These are phyloP conservation scores for Pyrenophora teres DNA, from an alignment of 2,329 filamentous ascomycete species.

Conservation along the genomic window DNA sequence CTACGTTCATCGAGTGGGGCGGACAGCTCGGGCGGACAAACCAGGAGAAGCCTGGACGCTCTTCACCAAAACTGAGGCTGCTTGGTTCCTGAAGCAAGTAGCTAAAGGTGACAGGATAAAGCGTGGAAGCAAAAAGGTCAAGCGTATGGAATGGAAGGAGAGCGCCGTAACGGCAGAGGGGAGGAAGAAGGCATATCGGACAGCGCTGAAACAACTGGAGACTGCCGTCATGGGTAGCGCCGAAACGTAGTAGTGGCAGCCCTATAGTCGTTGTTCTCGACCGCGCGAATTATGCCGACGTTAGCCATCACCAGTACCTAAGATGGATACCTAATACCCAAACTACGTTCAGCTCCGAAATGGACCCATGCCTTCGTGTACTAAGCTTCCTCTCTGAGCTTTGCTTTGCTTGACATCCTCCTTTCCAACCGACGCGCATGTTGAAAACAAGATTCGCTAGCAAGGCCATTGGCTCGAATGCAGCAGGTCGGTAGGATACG, in stretches of 20 bases:
- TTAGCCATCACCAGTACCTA: not conserved
- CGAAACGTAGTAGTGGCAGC: constrained; percentile 13
- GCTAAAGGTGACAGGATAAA: constrained; percentile 61
- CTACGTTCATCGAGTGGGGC: constrained; percentile 90
- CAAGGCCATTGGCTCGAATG: not conserved
- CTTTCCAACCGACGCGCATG: not conserved
- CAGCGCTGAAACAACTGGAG: constrained; percentile 65
- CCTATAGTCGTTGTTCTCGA: not conserved
- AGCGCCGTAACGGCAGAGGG: constrained; percentile 48
- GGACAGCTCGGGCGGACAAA: constrained; percentile 82
- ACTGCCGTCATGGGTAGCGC: constrained; percentile 58
- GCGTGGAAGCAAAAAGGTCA: constrained; percentile 52
- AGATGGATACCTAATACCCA: constrained; percentile 1
- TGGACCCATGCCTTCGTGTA: constrained; percentile 2
- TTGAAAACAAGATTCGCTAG: not conserved
- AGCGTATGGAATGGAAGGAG: constrained; percentile 51
- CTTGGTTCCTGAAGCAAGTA: constrained; percentile 91
- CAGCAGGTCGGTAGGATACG: not conserved
- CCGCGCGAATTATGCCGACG: not conserved
- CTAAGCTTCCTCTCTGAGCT: constrained; percentile 22
- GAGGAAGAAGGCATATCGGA: constrained; percentile 51
- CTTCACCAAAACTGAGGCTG: constrained; percentile 77
- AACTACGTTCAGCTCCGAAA: not conserved
- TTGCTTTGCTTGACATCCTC: constrained; percentile 8
- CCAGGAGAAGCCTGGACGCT: constrained; percentile 83